Percentiles rank a stretch among this genome's conserved stretches.
Conservation (phyloP, 1,284 basidiomycete genomes). For the Sutorius eximius region DNA sequence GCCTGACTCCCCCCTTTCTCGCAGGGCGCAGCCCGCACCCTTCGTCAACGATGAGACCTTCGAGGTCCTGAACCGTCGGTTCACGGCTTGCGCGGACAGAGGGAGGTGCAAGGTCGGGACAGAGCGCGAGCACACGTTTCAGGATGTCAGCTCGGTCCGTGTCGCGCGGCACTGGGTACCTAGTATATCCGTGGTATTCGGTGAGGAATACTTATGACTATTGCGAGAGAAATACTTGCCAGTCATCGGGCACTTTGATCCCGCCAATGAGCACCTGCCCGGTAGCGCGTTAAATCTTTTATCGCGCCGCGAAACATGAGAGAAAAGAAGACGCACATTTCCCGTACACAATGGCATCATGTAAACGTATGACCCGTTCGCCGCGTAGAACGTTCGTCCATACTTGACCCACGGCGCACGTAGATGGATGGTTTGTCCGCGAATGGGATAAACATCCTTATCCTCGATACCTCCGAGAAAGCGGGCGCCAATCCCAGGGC, state of each 20-base stretch:
- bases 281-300: background rate
- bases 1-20: slow-evolving; percentile 64
- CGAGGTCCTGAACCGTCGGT: slow-evolving; percentile 63
- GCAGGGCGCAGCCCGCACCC: slow-evolving; percentile 75
- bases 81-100: slow-evolving; percentile 46
- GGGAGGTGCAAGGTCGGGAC: slow-evolving; percentile 68
- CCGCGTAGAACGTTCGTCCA: slow-evolving; percentile 54
- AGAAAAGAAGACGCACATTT: slow-evolving; percentile 47
- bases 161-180: slow-evolving; percentile 57
- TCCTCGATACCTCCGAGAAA: slow-evolving; percentile 82
- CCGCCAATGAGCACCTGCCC: slow-evolving; percentile 66
- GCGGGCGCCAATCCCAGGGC: slow-evolving; percentile 63
- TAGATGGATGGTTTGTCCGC: slow-evolving; percentile 84
- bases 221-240: slow-evolving; percentile 39
- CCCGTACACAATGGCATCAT: slow-evolving; percentile 69
- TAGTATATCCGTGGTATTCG: slow-evolving; percentile 18
- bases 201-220: background rate
- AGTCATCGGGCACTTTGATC: slow-evolving; percentile 60
- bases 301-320: background rate
- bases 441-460: slow-evolving; percentile 68
- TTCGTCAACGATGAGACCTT: slow-evolving; percentile 61
- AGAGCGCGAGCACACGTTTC: slow-evolving; percentile 52
- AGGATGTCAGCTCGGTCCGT: slow-evolving; percentile 65
- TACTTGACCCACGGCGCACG: slow-evolving; percentile 71
- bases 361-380: slow-evolving; percentile 59